phyloP scores from a whole-genome alignment of 2,329 filamentous ascomycete species.

The Lecanosticta acicola region DNA sequence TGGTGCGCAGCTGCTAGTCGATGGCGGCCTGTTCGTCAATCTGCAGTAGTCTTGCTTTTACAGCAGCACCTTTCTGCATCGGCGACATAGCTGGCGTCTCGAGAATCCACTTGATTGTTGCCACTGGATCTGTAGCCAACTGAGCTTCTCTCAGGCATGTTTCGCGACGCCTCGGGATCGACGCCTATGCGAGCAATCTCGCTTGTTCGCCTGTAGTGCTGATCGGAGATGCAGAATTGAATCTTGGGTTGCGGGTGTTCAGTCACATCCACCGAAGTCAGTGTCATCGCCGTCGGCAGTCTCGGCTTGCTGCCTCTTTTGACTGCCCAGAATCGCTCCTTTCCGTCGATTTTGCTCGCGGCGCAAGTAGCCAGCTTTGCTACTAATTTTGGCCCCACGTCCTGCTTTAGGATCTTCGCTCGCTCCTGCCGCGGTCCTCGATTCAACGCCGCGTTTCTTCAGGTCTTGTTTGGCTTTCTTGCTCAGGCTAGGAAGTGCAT shows the following conservation, averaged over 20 bases:
- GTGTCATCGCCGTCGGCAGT: constrained; percentile 25
- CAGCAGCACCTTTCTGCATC: not conserved
- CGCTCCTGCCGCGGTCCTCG: constrained; percentile 45
- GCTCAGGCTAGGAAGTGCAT: constrained; percentile 73
- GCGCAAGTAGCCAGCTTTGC: constrained; percentile 71
- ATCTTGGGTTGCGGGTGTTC: no score
- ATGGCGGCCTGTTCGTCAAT: constrained; percentile 86
- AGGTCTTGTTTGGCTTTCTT: constrained; percentile 81
- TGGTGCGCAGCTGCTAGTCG: constrained; percentile 76
- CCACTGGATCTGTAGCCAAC: no score
- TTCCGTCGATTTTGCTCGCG: constrained; percentile 60
- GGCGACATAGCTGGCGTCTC: no score
- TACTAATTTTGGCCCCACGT: constrained; percentile 66
- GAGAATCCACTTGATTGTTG: no score
- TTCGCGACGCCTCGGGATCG: no score
- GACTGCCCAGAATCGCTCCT: constrained; percentile 34
- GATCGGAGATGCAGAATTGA: no score
- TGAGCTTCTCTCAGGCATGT: no score
- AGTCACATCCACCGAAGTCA: constrained; percentile 42
- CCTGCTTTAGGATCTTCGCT: constrained; percentile 40
- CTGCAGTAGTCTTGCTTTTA: constrained; percentile 54
- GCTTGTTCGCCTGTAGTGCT: no score
- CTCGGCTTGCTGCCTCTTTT: constrained; percentile 26
- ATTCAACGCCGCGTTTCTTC: constrained; percentile 75
- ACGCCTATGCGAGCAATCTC: no score